Base-by-base conservation (phyloP, 2,329 filamentous ascomycete genomes). In the Tolypocladium pustulatum region DNA sequence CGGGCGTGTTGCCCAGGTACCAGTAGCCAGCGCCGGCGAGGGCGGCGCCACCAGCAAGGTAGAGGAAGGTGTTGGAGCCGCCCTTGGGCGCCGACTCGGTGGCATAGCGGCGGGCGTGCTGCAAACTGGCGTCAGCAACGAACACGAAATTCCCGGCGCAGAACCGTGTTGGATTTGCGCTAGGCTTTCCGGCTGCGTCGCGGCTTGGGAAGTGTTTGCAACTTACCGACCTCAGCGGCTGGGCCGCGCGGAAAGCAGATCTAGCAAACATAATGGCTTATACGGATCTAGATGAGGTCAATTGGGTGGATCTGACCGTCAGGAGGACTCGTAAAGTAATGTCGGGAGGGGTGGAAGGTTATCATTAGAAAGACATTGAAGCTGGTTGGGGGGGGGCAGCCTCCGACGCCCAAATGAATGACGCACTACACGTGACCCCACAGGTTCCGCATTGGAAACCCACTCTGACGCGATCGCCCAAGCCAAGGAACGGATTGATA, bases 171-270 rank as follows among this genome's bases (percentile, higher is more conserved):
- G n/a, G 12, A 9, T 6, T 46, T 17, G 25, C 25, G 43, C 13
- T 15, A 15, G 43, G 6, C 7, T 27, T 20, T 10, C 13, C n/a
- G n/a, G n/a, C 2, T 30, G 46, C 27, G 27, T 2, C 8, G 17
- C 15, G 27, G 17, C 27, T 17, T 20, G 17, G 27, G 9, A 4
- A 32, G 46, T 20, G 46, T 8, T 20, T 20, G 4, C 40, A 59
- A 67, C 82, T 70, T 76, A 89, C 87, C 76, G 81, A 81, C 73
- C 80, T 83, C 65, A 89, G 72, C 64, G 87, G 85, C 75, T 85
- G 83, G 57, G 81, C 81, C 66, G 80, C 81, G 69, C 86, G 81
- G 70, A 88, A 79, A 63, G 79, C 77, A 67, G 84, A 79, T 78
- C 87, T 80, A 62, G 86, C 79, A 69, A 90, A 87, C 85, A 90